A percentile compares a stretch with the other conserved stretches of the same genome.
Evolutionary conservation across 257 asterid genomes (phyloP).

Genomic region (Datura wrightii): DNA sequence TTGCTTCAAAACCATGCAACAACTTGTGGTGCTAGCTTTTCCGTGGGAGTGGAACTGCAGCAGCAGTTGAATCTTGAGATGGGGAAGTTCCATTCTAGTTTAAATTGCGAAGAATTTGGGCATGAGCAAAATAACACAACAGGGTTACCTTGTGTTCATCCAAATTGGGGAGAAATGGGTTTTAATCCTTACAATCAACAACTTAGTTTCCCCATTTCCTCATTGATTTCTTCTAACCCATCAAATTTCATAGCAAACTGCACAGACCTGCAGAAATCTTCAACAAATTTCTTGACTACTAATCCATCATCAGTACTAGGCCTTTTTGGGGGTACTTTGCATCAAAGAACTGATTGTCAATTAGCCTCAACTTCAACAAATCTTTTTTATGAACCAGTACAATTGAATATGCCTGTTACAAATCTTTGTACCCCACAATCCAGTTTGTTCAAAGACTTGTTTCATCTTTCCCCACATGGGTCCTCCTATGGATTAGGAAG

Average conservation of each 20-base stretch:
- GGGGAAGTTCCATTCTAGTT: slow-evolving; percentile 38
- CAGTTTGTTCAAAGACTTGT: slow-evolving; percentile 71
- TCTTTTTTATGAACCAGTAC: slow-evolving; percentile 60
- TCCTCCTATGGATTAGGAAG: slow-evolving; percentile 45
- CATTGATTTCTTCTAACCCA: slow-evolving; percentile 50
- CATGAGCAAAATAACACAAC: slow-evolving; percentile 27
- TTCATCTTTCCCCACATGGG: slow-evolving; percentile 67
- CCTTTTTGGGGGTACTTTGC: slow-evolving; percentile 49
- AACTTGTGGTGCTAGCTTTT: slow-evolving; percentile 37
- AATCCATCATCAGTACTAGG: slow-evolving; percentile 63
- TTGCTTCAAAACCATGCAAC: slow-evolving; percentile 44
- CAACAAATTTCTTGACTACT: background rate
- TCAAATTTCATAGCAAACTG: background rate
- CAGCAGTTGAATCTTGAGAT: slow-evolving; percentile 46
- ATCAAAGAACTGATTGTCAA: slow-evolving; percentile 22
- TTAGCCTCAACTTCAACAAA: slow-evolving; percentile 42
- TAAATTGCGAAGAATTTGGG: slow-evolving; percentile 39
- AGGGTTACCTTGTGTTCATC: slow-evolving; percentile 35
- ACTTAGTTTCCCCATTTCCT: slow-evolving; percentile 40
- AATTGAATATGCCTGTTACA: slow-evolving; percentile 50
- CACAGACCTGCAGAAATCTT: too few relatives aligned
- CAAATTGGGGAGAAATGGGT: slow-evolving; percentile 60
- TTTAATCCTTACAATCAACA: slow-evolving; percentile 36
- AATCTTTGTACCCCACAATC: slow-evolving; percentile 70
- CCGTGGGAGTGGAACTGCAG: slow-evolving; percentile 70